A percentile compares a stretch with the other conserved stretches of the same genome.
Conservation (phyloP, 768 basidiomycete species). For the Ramaria rubella region DNA sequence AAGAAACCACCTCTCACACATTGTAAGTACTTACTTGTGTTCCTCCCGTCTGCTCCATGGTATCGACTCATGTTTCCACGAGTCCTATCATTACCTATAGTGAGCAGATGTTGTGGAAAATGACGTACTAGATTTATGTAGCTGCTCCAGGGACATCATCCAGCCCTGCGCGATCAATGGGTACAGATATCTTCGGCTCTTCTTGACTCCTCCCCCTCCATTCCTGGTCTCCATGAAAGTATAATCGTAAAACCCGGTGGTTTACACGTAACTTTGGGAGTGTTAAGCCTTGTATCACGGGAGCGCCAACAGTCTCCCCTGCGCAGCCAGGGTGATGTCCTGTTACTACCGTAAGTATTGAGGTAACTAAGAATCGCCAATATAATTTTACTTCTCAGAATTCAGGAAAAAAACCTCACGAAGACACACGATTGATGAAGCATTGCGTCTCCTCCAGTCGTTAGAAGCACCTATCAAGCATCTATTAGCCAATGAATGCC, state of each 20-base stretch:
- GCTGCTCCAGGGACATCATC: conserved; percentile 16
- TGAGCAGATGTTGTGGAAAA: background rate
- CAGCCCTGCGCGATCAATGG: conserved; percentile 22
- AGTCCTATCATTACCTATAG: background rate
- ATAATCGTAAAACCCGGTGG: conserved; percentile 54
- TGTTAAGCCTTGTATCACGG: conserved; percentile 48
- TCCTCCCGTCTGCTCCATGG: background rate
- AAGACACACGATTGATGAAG: conserved; percentile 14
- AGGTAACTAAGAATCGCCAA: too few species aligned
- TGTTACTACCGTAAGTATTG: conserved; percentile 13
- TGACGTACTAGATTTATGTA: background rate
- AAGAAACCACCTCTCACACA: background rate
- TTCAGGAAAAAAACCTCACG: background rate
- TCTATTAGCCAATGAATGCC: conserved; percentile 28
- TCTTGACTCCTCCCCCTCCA: conserved; percentile 24
- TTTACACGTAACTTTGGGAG: conserved; percentile 71
- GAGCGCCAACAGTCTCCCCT: background rate
- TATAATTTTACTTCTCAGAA: conserved; percentile 7
- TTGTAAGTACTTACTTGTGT: background rate
- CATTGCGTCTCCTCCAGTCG: conserved; percentile 20
- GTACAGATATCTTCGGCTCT: conserved; percentile 24
- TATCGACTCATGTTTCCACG: background rate
- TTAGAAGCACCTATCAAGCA: conserved; percentile 33
- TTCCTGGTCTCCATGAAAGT: conserved; percentile 50
- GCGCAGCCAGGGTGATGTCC: conserved; percentile 24